These are phyloP conservation scores for Gossypioides kirkii DNA, from an alignment of 345 rosid genomes.

Conservation along the genomic window DNA sequence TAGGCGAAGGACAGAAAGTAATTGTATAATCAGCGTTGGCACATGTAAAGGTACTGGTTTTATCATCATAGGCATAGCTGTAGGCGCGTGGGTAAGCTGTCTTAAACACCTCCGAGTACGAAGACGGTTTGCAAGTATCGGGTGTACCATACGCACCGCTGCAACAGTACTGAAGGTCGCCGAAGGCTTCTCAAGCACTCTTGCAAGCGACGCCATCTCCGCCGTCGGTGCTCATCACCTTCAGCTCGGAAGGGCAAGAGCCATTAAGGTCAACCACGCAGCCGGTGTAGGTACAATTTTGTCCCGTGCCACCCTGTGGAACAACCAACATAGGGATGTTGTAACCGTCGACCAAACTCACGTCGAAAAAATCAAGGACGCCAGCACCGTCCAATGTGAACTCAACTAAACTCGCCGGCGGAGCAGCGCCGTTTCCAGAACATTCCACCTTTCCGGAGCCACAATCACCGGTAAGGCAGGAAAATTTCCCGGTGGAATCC, in stretches of 20 bases:
- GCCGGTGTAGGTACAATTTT: conserved; percentile 67
- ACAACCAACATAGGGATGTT: conserved; percentile 76
- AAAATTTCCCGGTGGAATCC: conserved; percentile 58
- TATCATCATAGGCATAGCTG: conserved; percentile 97
- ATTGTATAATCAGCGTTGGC: conserved; percentile 62
- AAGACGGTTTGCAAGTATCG: conserved; percentile 69
- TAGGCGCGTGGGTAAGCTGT: conserved; percentile 83
- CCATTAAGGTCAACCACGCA: conserved; percentile 72
- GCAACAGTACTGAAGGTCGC: conserved; percentile 76
- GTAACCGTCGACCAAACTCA: conserved; percentile 93
- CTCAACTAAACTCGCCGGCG: conserved; percentile 86
- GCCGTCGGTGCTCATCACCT: conserved; percentile 44
- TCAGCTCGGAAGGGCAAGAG: conserved; percentile 75
- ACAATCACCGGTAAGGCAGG: conserved; percentile 84
- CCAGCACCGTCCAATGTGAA: conserved; percentile 74
- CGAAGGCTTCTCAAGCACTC: conserved; percentile 90
- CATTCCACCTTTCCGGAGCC: conserved; percentile 74
- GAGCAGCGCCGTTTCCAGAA: conserved; percentile 63
- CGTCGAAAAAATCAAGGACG: conserved; percentile 73
- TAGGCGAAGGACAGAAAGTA: conserved; percentile 86
- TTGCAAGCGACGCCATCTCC: conserved; percentile 54
- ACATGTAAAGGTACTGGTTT: conserved; percentile 92
- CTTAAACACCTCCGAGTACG: conserved; percentile 72
- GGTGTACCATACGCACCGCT: conserved; percentile 67
- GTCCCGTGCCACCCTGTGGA: conserved; percentile 73